phyloP scores from a whole-genome alignment of 2,329 filamentous ascomycete species.

The Orbilia blumenaviensis region DNA sequence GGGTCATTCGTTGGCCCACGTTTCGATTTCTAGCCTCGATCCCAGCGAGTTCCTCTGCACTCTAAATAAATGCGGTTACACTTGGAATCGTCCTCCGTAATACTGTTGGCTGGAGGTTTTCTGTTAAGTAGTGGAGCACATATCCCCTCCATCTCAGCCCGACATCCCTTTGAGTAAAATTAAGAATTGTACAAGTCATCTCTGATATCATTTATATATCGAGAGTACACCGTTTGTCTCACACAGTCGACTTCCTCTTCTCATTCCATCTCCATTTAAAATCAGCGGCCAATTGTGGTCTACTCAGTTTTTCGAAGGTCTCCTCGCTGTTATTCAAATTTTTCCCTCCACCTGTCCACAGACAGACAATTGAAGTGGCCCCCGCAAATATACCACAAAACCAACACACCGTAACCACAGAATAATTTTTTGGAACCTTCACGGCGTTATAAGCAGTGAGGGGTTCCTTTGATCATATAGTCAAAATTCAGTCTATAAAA shows the following conservation, averaged over 20 bases:
- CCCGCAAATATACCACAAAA: slow-evolving; percentile 38
- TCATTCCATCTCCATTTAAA: slow-evolving; percentile 3
- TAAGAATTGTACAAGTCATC: slow-evolving; percentile 44
- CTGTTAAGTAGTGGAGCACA: slow-evolving; percentile 21
- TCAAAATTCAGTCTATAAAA: slow-evolving; percentile 53
- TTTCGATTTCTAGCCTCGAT: slow-evolving; percentile 43
- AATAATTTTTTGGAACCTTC: slow-evolving; percentile 23
- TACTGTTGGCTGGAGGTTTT: slow-evolving; percentile 40
- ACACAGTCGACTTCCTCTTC: background rate
- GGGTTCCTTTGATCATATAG: slow-evolving; percentile 41
- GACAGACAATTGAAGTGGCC: background rate
- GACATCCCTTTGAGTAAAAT: slow-evolving; percentile 7
- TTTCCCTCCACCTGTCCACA: slow-evolving; percentile 21
- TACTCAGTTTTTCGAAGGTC: background rate
- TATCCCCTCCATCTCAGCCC: slow-evolving; percentile 39
- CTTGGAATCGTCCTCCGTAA: slow-evolving; percentile 33
- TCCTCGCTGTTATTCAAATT: background rate
- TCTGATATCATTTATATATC: slow-evolving; percentile 52
- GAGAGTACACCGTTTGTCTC: slow-evolving; percentile 35
- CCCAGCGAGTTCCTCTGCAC: slow-evolving; percentile 44
- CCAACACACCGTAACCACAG: slow-evolving; percentile 26
- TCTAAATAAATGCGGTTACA: slow-evolving; percentile 27
- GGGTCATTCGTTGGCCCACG: slow-evolving; percentile 53
- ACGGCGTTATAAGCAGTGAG: slow-evolving; percentile 46
- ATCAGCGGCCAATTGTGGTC: background rate